A percentile compares a stretch with the other conserved stretches of the same genome.
phyloP scores from a whole-genome alignment of 305 asterid species.

The Fraxinus floribunda region DNA sequence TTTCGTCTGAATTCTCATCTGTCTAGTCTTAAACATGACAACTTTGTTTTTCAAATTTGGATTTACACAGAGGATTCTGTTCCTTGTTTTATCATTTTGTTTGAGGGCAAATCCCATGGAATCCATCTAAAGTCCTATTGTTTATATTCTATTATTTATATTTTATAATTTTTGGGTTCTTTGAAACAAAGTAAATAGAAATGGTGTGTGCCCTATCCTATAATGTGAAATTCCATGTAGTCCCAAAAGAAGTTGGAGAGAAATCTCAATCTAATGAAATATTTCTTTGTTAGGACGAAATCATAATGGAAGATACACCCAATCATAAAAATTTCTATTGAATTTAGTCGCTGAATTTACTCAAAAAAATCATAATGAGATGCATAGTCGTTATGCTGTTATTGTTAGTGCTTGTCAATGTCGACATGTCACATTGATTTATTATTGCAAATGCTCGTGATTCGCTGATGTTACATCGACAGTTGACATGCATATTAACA shows the following conservation, averaged over 20 bases:
- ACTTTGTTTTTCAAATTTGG: neutral
- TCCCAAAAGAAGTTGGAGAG: neutral
- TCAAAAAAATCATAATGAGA: neutral
- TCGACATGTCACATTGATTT: neutral
- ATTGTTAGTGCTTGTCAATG: neutral
- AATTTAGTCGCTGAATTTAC: neutral
- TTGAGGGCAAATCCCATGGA: neutral
- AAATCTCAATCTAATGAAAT: neutral
- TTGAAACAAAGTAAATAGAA: neutral
- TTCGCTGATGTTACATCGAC: neutral
- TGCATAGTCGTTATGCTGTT: neutral
- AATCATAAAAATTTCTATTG: neutral
- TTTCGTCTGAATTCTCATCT: neutral
- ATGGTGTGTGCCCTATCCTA: neutral
- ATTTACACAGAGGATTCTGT: neutral
- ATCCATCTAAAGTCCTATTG: neutral
- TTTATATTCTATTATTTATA: neutral
- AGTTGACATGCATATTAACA: neutral
- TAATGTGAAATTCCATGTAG: neutral
- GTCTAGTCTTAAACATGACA: neutral
- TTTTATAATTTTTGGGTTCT: neutral
- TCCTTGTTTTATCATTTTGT: neutral
- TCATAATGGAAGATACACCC: neutral
- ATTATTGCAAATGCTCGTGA: neutral
- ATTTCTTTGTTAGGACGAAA: neutral